Percentiles rank a stretch among this genome's conserved stretches.
Evolutionary conservation across 192 early-diverging fungal genomes (phyloP).

Genomic region (Coemansia sp.): DNA sequence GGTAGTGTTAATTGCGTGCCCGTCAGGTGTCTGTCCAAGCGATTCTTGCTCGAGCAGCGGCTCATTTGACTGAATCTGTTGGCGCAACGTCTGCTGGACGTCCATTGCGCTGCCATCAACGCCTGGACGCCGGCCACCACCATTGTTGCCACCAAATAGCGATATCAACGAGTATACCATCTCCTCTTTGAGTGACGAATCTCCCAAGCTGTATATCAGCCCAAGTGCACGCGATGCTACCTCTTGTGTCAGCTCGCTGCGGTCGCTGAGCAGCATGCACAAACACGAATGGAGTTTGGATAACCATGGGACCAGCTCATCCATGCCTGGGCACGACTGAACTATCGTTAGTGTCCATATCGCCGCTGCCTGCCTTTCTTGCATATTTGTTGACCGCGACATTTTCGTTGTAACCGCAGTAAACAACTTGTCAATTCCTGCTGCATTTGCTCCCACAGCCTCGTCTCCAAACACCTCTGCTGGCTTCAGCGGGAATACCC

Average conservation of each 20-base stretch:
- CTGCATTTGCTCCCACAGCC: conserved; percentile 15
- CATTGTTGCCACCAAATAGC: conserved; percentile 27
- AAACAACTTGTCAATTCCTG: conserved; percentile 19
- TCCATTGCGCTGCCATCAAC: conserved; percentile 2
- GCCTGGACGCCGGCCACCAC: conserved; percentile 5
- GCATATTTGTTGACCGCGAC: conserved; percentile 25
- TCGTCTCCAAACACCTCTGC: conserved; percentile 18
- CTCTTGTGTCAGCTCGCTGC: conserved; percentile 63
- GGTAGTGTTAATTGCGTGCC: conserved; percentile 54
- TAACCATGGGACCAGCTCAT: conserved; percentile 50
- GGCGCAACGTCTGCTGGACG: conserved; percentile 20
- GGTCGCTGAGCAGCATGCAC: conserved; percentile 72
- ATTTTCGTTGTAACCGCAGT: conserved; percentile 17
- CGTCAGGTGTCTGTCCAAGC: conserved; percentile 36
- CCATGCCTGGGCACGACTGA: conserved; percentile 27
- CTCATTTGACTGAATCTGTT: conserved; percentile 34
- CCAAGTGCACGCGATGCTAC: conserved; percentile 39
- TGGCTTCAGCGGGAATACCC: conserved; percentile 35
- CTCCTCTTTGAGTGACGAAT: conserved; percentile 27
- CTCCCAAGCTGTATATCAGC: conserved; percentile 40
- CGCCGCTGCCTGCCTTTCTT: conserved; percentile 41
- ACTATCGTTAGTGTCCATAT: conserved; percentile 42
- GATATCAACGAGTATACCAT: conserved; percentile 41
- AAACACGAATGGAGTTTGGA: conserved; percentile 74
- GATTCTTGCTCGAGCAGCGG: conserved; percentile 37